These are phyloP conservation scores for Pythium monospermum DNA, from an alignment of 352 stramenopile species.

Conservation along the genomic window DNA sequence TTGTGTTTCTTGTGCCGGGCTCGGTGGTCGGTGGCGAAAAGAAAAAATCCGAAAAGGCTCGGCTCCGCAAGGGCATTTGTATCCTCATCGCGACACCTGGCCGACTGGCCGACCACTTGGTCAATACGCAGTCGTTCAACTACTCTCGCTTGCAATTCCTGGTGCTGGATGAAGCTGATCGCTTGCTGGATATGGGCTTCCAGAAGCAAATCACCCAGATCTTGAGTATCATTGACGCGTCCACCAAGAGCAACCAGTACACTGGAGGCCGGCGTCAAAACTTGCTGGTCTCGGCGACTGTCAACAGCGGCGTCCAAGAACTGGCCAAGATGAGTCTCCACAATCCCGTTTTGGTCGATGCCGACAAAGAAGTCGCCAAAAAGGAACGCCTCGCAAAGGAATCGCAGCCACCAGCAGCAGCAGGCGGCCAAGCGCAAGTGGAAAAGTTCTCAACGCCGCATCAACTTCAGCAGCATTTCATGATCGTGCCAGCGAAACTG, in stretches of 20 bases:
- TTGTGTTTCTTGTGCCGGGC: constrained; percentile 56
- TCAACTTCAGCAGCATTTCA: constrained; percentile 95
- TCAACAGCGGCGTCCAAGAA: constrained; percentile 82
- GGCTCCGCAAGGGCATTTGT: constrained; percentile 74
- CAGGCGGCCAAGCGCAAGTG: constrained; percentile 20
- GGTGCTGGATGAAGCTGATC: constrained; percentile 97
- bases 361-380: constrained; percentile 37
- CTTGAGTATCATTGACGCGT: constrained; percentile 91
- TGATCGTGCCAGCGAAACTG: constrained; percentile 93
- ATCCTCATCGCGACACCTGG: constrained; percentile 97
- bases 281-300: constrained; percentile 84
- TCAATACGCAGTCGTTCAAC: constrained; percentile 96
- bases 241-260: constrained; percentile 38
- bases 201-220: constrained; percentile 96
- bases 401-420: neutral
- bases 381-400: neutral
- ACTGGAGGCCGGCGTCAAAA: constrained; percentile 49
- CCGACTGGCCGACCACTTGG: constrained; percentile 95
- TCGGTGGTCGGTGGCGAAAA: constrained; percentile 30
- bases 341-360: constrained; percentile 71
- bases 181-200: constrained; percentile 96
- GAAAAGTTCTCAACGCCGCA: constrained; percentile 87
- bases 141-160: constrained; percentile 96
- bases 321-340: constrained; percentile 80
- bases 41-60: too few species aligned